These are phyloP conservation scores for Cystobasidium ongulense DNA, from an alignment of 768 basidiomycete genomes.

Conservation along the genomic window DNA sequence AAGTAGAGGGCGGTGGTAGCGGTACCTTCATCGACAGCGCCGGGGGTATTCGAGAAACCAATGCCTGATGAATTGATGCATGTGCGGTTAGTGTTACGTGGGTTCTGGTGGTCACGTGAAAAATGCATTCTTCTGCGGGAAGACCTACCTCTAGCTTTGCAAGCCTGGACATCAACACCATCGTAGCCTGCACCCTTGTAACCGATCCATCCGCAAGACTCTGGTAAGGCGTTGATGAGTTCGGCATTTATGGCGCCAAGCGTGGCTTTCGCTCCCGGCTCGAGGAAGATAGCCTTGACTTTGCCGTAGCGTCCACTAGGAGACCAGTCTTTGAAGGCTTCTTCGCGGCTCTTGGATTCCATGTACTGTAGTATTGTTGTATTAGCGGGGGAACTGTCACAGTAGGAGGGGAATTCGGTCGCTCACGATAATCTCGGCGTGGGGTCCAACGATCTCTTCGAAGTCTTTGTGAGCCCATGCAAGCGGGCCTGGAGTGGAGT, in stretches of 20 bases:
- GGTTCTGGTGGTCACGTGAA: not conserved
- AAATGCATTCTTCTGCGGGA: not conserved
- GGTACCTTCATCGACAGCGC: slow-evolving; percentile 81
- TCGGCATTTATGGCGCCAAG: slow-evolving; percentile 51
- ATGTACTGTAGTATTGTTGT: slow-evolving; percentile 46
- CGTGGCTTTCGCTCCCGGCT: slow-evolving; percentile 55
- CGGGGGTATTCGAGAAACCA: slow-evolving; percentile 73
- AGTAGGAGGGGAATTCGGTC: not conserved
- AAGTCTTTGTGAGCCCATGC: slow-evolving; percentile 75
- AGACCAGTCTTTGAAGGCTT: slow-evolving; percentile 60
- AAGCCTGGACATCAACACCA: slow-evolving; percentile 67
- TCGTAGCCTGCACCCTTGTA: slow-evolving; percentile 93
- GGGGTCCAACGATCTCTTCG: slow-evolving; percentile 56
- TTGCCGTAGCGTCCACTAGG: slow-evolving; percentile 66
- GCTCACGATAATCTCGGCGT: slow-evolving; percentile 71
- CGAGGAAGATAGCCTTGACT: slow-evolving; percentile 67
- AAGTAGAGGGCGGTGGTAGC: slow-evolving; percentile 81
- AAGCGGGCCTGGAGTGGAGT: slow-evolving; percentile 53
- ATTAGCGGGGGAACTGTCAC: not conserved
- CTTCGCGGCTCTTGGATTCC: slow-evolving; percentile 58
- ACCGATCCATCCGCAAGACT: slow-evolving; percentile 70
- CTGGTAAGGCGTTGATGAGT: slow-evolving; percentile 61
- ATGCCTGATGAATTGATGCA: not conserved
- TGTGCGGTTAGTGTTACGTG: too few relatives aligned
- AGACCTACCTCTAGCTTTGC: slow-evolving; percentile 58